phyloP scores from a whole-genome alignment of 257 asterid species.

The Thymus mandschuricus region DNA sequence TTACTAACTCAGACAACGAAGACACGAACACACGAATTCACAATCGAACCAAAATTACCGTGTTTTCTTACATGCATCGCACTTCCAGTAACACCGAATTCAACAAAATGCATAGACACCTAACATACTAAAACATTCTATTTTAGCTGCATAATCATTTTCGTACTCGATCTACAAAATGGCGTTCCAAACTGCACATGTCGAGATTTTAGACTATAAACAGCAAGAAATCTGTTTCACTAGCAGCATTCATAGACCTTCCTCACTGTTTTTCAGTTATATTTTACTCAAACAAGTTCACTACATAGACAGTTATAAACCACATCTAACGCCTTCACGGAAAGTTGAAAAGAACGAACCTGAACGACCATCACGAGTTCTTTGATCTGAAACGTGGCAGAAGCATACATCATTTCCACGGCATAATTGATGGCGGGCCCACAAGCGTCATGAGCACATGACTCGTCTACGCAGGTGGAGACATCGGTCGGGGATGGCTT shows the following conservation, averaged over 20 bases:
- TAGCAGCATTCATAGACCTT: constrained; percentile 10
- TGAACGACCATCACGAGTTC: constrained; percentile 76
- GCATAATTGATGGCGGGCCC: constrained; percentile 80
- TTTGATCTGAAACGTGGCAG: constrained; percentile 70
- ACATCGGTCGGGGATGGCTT: constrained; percentile 67
- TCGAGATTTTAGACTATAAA: constrained; percentile 10
- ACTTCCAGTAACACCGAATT: not conserved
- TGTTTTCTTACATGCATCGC: not conserved
- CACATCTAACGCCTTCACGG: not conserved
- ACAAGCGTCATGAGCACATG: constrained; percentile 82
- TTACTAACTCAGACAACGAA: not conserved
- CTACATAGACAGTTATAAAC: not conserved
- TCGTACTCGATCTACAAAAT: not conserved
- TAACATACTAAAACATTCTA: not conserved
- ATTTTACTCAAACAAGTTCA: constrained; percentile 1
- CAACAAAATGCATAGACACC: not conserved
- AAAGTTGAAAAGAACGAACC: constrained; percentile 42
- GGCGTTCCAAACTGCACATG: not conserved
- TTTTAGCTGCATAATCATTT: not conserved
- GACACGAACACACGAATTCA: not conserved
- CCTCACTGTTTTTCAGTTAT: too few relatives aligned
- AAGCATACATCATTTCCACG: constrained; percentile 88
- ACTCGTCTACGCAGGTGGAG: constrained; percentile 75
- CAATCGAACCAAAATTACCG: not conserved
- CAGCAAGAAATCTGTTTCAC: not conserved